Base-by-base conservation (phyloP, 2,329 filamentous ascomycete genomes). In the Paracoccidioides lutzii region DNA sequence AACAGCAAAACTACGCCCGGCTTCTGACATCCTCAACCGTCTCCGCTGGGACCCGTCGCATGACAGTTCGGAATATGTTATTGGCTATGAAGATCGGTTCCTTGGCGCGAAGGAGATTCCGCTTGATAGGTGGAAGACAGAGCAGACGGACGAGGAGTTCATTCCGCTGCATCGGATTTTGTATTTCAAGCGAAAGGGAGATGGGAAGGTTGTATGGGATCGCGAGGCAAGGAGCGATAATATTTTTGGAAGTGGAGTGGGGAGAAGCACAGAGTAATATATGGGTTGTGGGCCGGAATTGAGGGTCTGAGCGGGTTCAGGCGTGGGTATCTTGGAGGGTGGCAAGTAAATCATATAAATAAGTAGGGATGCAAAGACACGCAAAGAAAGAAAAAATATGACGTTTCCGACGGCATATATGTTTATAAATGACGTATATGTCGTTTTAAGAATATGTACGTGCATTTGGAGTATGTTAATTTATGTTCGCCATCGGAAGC, bases 71-170 rank as follows among this genome's bases (percentile, higher is more conserved):
- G 67, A 77, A 52, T 80, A 75, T 60, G 67, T 78, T 10, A 73
- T 81, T 35, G 78, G 77, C 3, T 81, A 80, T 57, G 67, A 76
- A 28, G 78, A 81, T 61, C 71, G 78, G 8, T 81, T 81, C 55
- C 61, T 73, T 9, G 77, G 76, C 0, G 68, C 74, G 22, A 69
- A 74, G 55, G 78, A 80, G 65, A 72, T 73, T 9, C 61, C 67
- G 7, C 64, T 79, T 3, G 69, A 72, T 48, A 69, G 67, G n/a
- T 81, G 78, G 78, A 76, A 78, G 61, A 73, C 69, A 15, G 77
- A 79, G 50, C 72, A 73, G 37, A 80, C 78, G 8, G 66, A 80
- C 33, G 77, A 80, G 57, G 78, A 81, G 49, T 81, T 80, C 55
- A 79, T 81, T 55, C 78, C 78, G 3, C 73, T 76, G 59, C 77